Percentiles rank a stretch among this genome's conserved stretches.
These are phyloP conservation scores for Suillus americanus DNA, from an alignment of 768 basidiomycete species.

Conservation along the genomic window DNA sequence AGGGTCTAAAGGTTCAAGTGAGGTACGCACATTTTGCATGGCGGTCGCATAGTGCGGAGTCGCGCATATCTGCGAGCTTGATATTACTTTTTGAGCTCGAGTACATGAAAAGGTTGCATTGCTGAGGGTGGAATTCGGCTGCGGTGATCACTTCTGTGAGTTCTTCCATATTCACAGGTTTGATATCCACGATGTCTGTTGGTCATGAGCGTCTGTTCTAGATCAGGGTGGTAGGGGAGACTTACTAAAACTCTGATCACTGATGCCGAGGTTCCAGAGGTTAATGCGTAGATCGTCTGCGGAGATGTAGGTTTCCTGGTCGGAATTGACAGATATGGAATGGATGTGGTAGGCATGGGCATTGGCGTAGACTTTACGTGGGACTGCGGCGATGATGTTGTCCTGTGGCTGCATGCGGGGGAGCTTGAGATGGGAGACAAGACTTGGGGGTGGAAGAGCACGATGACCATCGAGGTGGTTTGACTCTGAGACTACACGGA, in stretches of 20 bases:
- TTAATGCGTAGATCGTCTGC: conserved; percentile 99
- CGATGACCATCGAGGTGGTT: conserved; percentile 86
- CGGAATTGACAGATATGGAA: conserved; percentile 98
- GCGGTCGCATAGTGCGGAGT: conserved; percentile 93
- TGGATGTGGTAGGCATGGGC: conserved; percentile 99
- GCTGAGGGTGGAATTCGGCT: conserved; percentile 95
- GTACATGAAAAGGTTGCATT: conserved; percentile 99
- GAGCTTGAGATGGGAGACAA: conserved; percentile 66
- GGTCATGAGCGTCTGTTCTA: neutral
- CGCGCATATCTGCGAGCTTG: conserved; percentile 99
- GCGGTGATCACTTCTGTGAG: conserved; percentile 99
- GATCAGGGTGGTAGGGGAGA: conserved; percentile 16
- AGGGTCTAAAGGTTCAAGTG: conserved; percentile 3
- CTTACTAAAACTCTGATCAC: conserved; percentile 98
- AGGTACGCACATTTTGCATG: conserved; percentile 86
- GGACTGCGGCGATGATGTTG: conserved; percentile 97
- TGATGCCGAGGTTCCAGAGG: conserved; percentile 97
- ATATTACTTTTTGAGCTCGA: conserved; percentile 99
- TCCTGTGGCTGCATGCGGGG: conserved; percentile 94
- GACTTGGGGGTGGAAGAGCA: conserved; percentile 60
- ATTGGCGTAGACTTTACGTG: conserved; percentile 98
- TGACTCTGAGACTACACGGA: conserved; percentile 95
- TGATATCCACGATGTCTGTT: conserved; percentile 98
- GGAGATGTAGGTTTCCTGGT: conserved; percentile 98
- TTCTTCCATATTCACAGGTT: conserved; percentile 99